Percentiles rank a stretch among this genome's conserved stretches.
Evolutionary conservation across 2,329 filamentous ascomycete species (phyloP).

Genomic region (Xylariaceae sp.): DNA sequence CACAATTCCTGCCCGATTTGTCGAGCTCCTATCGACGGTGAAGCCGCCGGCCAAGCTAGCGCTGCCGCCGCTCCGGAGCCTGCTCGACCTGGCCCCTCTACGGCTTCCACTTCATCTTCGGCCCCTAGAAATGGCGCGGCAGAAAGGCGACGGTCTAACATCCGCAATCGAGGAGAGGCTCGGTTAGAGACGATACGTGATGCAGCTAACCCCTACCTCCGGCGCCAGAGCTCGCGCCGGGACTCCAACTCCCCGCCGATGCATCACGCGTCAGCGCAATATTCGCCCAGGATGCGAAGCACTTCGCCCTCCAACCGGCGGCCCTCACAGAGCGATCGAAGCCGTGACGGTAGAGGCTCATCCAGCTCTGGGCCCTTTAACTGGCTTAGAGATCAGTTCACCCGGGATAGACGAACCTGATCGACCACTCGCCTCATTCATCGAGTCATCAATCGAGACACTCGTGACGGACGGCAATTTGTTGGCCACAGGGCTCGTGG

Average conservation of each 20-base stretch:
- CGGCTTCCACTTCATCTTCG: constrained; percentile 7
- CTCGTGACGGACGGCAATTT: too few species aligned
- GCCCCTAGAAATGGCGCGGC: constrained; percentile 9
- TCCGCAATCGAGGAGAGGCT: constrained; percentile 14
- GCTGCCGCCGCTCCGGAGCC: constrained; percentile 8
- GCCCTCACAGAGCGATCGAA: constrained; percentile 20
- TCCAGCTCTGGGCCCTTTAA: constrained; percentile 31
- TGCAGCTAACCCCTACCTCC: constrained; percentile 7
- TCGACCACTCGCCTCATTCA: too few species aligned
- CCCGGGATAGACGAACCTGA: constrained; percentile 16
- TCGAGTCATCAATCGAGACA: too few species aligned
- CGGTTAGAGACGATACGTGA: constrained; percentile 16
- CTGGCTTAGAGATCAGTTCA: constrained; percentile 38
- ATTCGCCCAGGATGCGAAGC: constrained; percentile 17
- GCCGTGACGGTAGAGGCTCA: constrained; percentile 27
- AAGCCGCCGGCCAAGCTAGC: constrained; percentile 17
- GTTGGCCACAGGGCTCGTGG: too few species aligned
- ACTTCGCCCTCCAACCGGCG: constrained; percentile 19
- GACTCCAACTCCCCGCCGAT: constrained; percentile 21
- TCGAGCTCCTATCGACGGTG: constrained; percentile 48
- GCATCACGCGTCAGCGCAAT: constrained; percentile 10
- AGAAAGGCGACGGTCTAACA: constrained; percentile 15
- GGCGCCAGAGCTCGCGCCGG: constrained; percentile 10
- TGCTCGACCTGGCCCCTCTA: constrained; percentile 2
- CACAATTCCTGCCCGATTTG: constrained; percentile 91